These are phyloP conservation scores for Fusarium brachygibbosum DNA, from an alignment of 2,329 filamentous ascomycete species.

Conservation along the genomic window DNA sequence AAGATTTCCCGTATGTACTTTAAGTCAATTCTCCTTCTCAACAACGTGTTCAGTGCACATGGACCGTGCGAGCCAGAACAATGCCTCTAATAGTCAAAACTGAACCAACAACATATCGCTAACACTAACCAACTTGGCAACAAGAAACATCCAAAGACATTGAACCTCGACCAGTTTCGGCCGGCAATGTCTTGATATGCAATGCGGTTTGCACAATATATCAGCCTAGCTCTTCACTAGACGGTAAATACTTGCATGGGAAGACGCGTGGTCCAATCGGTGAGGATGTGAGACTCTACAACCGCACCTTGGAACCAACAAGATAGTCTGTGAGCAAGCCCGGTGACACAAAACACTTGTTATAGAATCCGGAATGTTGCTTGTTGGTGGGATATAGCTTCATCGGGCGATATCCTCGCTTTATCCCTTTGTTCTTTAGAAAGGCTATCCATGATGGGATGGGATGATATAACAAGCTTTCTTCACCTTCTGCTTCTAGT, in stretches of 20 bases:
- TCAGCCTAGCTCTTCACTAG: neutral
- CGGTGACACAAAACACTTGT: neutral
- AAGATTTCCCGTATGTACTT: neutral
- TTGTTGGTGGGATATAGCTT: no score
- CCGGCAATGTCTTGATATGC: neutral
- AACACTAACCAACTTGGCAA: conserved; percentile 7
- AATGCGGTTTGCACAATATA: neutral
- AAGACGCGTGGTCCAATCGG: neutral
- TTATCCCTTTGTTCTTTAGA: neutral
- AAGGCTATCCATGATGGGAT: neutral
- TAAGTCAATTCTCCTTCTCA: neutral
- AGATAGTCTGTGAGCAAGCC: neutral
- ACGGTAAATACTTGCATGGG: neutral
- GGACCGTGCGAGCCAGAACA: conserved; percentile 10
- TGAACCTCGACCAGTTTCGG: neutral
- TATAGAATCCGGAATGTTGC: neutral
- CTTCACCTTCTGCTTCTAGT: neutral
- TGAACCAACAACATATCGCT: neutral
- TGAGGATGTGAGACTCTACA: neutral
- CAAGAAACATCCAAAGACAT: neutral
- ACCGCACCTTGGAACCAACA: neutral
- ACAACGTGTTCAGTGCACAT: neutral
- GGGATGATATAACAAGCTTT: neutral
- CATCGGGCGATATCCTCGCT: neutral
- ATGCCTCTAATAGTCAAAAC: neutral